Base-by-base conservation (phyloP, 2,329 filamentous ascomycete species). In the Davidsoniella eucalypti region DNA sequence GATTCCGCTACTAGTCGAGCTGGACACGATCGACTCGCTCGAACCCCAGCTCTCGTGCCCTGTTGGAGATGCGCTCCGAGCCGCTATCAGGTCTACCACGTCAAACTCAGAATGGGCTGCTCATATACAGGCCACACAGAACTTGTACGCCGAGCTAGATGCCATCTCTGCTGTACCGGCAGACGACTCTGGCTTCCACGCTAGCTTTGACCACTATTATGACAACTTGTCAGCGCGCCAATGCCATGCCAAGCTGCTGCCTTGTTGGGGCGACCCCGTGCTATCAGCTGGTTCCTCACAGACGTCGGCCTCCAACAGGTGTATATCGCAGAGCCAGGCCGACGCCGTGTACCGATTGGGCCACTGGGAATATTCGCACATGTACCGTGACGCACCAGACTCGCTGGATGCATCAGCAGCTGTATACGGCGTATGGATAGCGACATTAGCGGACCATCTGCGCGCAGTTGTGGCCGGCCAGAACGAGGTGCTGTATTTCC, bases 211-310 rank as follows among this genome's bases (percentile, higher is more conserved):
- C 59, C 85, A 87, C 63, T 92, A 92, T 66, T 92, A 80, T 58
- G 86, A 92, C 61, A 92, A 87, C 58, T 71, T 92, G 1, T 87
- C 83, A 0, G 80, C 84, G 0, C 73, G 84, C 0, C 80, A 87
- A 60, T 92, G 85, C 61, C 84, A 92, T 59, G 67, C 63, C 16
- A 84, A 82, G 58, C 75, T 82, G 0, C 67, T 88, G 0, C 85
- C 84, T 0, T 90, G 84, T 65, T 76, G 73, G 54, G 61, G 72
- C 5, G 63, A 69, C 16, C 55, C 63, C 52, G 17, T 64, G 64
- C 55, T 57, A 57, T 49, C 70, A 70, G 54, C 8, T 5, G 29
- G 12, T 10, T 6, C 29, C 8, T 33, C 29, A 33, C 12, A 9
- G 4, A 12, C 29, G 12, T 33, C 29, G 29, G 8, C 29, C 29